Base-by-base conservation (phyloP, 768 basidiomycete genomes). In the Exidia glandulosa region DNA sequence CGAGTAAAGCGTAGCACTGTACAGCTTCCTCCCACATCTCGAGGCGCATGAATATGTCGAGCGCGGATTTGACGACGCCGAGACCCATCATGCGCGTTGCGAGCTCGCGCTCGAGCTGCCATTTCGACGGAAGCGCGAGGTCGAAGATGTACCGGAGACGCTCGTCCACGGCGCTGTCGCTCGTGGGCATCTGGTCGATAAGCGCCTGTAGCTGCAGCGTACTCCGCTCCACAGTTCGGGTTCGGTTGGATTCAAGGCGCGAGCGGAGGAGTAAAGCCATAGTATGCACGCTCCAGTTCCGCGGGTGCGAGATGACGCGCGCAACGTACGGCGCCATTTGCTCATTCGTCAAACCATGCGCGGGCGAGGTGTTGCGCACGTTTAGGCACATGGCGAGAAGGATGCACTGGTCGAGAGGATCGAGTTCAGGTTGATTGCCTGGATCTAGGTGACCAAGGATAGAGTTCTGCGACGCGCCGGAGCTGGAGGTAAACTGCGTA, bases 11-110 rank as follows among this genome's bases (percentile, higher is more conserved):
- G 77, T 88, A 90, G 72, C 95, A 98, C 63, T 81, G 78, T 45
- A 93, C 92, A 7, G 90, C 94, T 63, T 97, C 91, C 73, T 96
- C 96, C 94, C 94, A 99, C 93, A 97, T 93, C 74, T 98, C 94
- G 62, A 97, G 76, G 34, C 90, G 81, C 73, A 92, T 88, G 68
- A 93, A 98, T 59, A 97, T 94, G 70, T 89, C 94, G 56, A 98
- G 76, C 0, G 96, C 94, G 3, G 90, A 93, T 65, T 86, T 86
- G 61, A 89, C 78, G 59, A 95, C 92, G 16, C 96, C 96, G 55
- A 98, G 77, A 50, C 83, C 79, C 64, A 94, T 75, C 74, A 88
- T 94, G 58, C 91, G 82, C 64, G 79, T 71, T 1, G 93, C 96
- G 27, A 99, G 79, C 71, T 99, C 96, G 45, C 81, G 80, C 69